These are phyloP conservation scores for Evernia prunastri DNA, from an alignment of 495 filamentous ascomycete genomes.

Conservation along the genomic window DNA sequence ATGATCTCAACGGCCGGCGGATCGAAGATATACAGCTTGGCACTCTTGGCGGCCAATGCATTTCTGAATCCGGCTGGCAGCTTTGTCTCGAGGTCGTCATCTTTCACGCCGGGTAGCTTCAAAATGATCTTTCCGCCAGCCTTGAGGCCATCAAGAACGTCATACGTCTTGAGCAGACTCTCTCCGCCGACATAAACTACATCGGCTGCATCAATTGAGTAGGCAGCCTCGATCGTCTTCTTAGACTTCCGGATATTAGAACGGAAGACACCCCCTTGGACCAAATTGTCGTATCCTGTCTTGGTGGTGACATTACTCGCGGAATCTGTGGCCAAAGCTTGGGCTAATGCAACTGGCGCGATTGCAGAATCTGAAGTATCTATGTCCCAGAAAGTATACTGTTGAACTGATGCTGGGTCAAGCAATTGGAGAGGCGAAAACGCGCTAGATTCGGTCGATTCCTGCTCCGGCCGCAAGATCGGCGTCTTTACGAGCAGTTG, in stretches of 20 bases:
- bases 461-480: slow-evolving; percentile 40
- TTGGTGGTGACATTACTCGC: slow-evolving; percentile 70
- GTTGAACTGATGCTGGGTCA: slow-evolving; percentile 48
- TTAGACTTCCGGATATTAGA: slow-evolving; percentile 80
- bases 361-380: slow-evolving; percentile 63
- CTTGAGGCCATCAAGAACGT: slow-evolving; percentile 65
- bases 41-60: slow-evolving; percentile 56
- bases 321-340: slow-evolving; percentile 67
- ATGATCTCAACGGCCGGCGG: slow-evolving; percentile 56
- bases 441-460: slow-evolving; percentile 32
- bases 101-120: slow-evolving; percentile 67
- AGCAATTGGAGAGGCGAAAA: slow-evolving; percentile 42
- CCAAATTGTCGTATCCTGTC: slow-evolving; percentile 73
- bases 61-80: slow-evolving; percentile 61
- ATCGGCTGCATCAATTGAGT: slow-evolving; percentile 70
- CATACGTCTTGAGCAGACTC: slow-evolving; percentile 68
- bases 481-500: slow-evolving; percentile 53
- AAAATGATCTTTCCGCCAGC: slow-evolving; percentile 65
- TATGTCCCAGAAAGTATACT: slow-evolving; percentile 92
- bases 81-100: slow-evolving; percentile 86
- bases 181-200: slow-evolving; percentile 70
- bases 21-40: slow-evolving; percentile 70
- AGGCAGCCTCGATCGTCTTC: slow-evolving; percentile 77
- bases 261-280: slow-evolving; percentile 77
- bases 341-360: slow-evolving; percentile 60